phyloP scores from a whole-genome alignment of 495 filamentous ascomycete genomes.

The Penicillium atrosanguineum region DNA sequence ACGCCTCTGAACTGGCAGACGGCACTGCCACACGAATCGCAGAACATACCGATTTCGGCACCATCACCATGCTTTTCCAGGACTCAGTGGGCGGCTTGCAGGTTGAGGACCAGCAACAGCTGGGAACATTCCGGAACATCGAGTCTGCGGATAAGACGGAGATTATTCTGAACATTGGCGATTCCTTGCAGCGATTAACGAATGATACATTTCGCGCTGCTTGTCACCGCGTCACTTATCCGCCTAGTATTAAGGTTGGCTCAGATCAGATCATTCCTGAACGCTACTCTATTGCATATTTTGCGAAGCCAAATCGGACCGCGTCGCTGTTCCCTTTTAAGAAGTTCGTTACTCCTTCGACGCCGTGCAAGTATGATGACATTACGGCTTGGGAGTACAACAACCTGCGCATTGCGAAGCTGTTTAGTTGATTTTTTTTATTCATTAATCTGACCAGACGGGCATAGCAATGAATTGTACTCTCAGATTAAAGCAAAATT shows the following conservation, averaged over 20 bases:
- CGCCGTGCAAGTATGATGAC: conserved; percentile 27
- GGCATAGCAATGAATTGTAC: no score
- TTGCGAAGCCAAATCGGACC: conserved; percentile 30
- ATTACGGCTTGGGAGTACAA: conserved; percentile 35
- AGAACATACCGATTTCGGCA: conserved; percentile 47
- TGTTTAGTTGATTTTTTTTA: conserved; percentile 11
- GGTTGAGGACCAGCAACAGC: conserved; percentile 34
- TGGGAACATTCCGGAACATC: conserved; percentile 39
- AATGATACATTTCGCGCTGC: conserved; percentile 48
- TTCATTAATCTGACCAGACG: no score
- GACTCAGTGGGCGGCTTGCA: conserved; percentile 46
- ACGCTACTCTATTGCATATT: conserved; percentile 35
- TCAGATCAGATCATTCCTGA: conserved; percentile 21
- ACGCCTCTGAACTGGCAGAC: conserved; percentile 14
- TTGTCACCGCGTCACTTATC: conserved; percentile 31
- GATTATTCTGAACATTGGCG: conserved; percentile 64
- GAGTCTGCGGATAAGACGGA: conserved; percentile 48
- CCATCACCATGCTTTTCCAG: conserved; percentile 50
- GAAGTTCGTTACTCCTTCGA: conserved; percentile 15
- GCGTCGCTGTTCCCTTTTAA: conserved; percentile 20
- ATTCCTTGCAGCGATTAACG: conserved; percentile 59
- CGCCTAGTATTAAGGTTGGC: conserved; percentile 17
- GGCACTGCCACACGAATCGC: conserved; percentile 31
- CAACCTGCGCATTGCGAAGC: conserved; percentile 21
- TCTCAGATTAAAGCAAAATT: no score